Base-by-base conservation (phyloP, 306 rosid genomes). In the Acacia confusa region DNA sequence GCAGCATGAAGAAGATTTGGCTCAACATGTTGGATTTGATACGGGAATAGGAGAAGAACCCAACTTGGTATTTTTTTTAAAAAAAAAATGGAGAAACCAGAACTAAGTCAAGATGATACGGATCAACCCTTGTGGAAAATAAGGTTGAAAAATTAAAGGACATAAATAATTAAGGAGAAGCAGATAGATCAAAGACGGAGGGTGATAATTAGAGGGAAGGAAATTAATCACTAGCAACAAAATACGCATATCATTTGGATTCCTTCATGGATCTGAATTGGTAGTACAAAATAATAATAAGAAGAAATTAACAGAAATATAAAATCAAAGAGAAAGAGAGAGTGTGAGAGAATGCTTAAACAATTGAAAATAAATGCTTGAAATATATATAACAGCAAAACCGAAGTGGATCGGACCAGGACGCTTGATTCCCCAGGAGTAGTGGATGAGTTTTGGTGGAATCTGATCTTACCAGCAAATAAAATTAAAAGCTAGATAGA, bases 341-440 rank as follows among this genome's bases (percentile, higher is more conserved):
- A 24, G 20, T 20, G 13, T 45, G 75, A 34, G 16, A 32, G 75
- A 80, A 22, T 22, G 71, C 82, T 48, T 65, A 32, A 65, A 32
- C 19, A 65, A 32, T 16, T 30, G 34, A 60, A 60, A 30, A 30
- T 47, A 74, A 45, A 34, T 74, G 36, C 74, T 82, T 70, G 82
- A 67, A 66, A 40, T 80, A 79, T 76, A 76, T 75, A 75, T 86
- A 53, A 58, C 81, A 74, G 66, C 78, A 80, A 86, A 88, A 75
- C 86, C 78, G 84, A 87, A 87, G 88, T 84, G 80, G 91, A 89
- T 92, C 98, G 98, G 98, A 94, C 98, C 97, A 82, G 89, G 89
- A 86, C 52, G 98, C 97, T 92, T 94, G 97, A 92, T 92, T 94
- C 97, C 98, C 98, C 97, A 17, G 63, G 84, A 83, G 84, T 74